phyloP scores from a whole-genome alignment of 2,329 filamentous ascomycete genomes.

The Colletotrichum sp. region DNA sequence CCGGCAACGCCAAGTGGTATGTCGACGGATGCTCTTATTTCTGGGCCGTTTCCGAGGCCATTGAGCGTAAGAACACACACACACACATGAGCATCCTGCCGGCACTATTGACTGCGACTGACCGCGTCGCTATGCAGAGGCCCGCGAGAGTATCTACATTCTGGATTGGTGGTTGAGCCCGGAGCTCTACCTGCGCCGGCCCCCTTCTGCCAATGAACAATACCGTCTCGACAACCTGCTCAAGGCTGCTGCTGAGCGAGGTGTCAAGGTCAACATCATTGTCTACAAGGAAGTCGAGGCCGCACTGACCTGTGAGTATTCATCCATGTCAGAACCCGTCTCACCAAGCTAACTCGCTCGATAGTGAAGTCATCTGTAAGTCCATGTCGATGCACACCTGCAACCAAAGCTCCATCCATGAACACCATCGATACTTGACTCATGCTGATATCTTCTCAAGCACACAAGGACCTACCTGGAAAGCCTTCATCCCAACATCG shows the following conservation, averaged over 20 bases:
- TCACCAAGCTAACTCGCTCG: conserved; percentile 11
- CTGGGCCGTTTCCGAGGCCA: conserved; percentile 80
- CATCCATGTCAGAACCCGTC: conserved; percentile 29
- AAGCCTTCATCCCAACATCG: conserved; percentile 80
- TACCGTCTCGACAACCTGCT: conserved; percentile 88
- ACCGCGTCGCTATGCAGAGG: conserved; percentile 49
- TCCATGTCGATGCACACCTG: conserved; percentile 26
- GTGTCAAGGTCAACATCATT: conserved; percentile 83
- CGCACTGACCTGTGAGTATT: conserved; percentile 75
- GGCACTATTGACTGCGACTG: background rate
- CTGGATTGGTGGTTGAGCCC: conserved; percentile 91
- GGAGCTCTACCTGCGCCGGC: conserved; percentile 84
- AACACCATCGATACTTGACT: conserved; percentile 24
- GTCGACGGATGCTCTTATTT: conserved; percentile 87
- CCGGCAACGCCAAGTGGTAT: conserved; percentile 84
- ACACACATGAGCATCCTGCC: background rate
- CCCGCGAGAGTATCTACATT: conserved; percentile 81
- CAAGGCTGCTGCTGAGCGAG: conserved; percentile 79
- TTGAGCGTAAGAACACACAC: conserved; percentile 59
- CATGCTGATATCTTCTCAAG: conserved; percentile 29
- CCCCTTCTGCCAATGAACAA: conserved; percentile 79
- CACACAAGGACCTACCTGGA: conserved; percentile 85
- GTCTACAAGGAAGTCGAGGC: conserved; percentile 92
- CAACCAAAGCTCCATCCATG: conserved; percentile 55
- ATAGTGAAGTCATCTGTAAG: conserved; percentile 47